Evolutionary conservation across 2,329 filamentous ascomycete species (phyloP).

Genomic region (Xylariaceae sp.): DNA sequence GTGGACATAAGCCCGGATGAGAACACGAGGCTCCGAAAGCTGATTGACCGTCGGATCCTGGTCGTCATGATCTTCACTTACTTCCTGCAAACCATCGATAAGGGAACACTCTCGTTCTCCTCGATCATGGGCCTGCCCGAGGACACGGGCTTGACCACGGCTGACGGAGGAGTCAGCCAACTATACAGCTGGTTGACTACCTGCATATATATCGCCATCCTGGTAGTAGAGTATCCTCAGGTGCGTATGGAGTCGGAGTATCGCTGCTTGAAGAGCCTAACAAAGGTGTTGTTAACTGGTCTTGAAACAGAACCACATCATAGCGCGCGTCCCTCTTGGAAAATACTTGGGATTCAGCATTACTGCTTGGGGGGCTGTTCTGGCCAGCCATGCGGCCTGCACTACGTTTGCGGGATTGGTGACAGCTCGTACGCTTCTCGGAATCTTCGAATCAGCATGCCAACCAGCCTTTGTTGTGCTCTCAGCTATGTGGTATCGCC

Average conservation of each 20-base stretch:
- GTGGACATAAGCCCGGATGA: constrained; percentile 56
- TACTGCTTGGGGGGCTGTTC: constrained; percentile 55
- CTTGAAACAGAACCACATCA: constrained; percentile 39
- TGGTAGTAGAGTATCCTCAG: constrained; percentile 67
- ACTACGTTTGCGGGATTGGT: constrained; percentile 55
- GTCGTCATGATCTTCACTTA: constrained; percentile 68
- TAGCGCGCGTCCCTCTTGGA: constrained; percentile 59
- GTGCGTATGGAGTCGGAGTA: constrained; percentile 16
- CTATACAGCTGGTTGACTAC: constrained; percentile 68
- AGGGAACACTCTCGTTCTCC: constrained; percentile 60
- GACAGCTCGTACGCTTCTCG: constrained; percentile 58
- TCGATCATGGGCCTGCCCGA: constrained; percentile 56
- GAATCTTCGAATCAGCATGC: constrained; percentile 65
- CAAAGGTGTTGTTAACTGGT: background rate
- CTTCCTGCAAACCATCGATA: constrained; percentile 65
- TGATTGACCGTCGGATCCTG: constrained; percentile 64
- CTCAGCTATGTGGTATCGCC: constrained; percentile 64
- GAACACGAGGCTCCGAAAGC: constrained; percentile 53
- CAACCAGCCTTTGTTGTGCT: constrained; percentile 64
- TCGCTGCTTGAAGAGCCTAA: background rate
- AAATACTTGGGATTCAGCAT: constrained; percentile 62
- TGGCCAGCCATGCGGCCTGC: constrained; percentile 57
- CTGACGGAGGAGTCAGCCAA: constrained; percentile 31
- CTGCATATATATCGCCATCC: constrained; percentile 67
- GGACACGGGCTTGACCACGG: constrained; percentile 44